Base-by-base conservation (phyloP, 176 grass and related monocot genomes). In the Poa annua region DNA sequence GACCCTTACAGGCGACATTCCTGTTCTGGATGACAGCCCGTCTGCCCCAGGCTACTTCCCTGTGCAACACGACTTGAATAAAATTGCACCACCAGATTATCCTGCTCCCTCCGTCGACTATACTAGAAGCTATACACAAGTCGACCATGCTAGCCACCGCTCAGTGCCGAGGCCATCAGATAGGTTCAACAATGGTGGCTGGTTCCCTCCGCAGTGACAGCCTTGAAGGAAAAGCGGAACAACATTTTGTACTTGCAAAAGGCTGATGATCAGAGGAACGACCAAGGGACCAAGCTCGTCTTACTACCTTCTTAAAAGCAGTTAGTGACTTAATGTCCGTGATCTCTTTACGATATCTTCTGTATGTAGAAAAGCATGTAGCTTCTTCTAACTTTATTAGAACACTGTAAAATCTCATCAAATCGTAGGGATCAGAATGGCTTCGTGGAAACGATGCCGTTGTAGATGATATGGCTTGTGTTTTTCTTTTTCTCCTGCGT, bases 1-100 rank as follows among this genome's bases (percentile, higher is more conserved):
- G 79, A 93, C 88, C 21, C 88, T 93, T 56, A 93, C 78, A 59
- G 88, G 91, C 8, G 91, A 93, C 67, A 88, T 93, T 66, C 88
- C 88, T 44, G 66, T 87, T 63, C 45, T 86, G 26, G 88, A 90
- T 15, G 80, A 89, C 75, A 77, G 77, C 35, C 48, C 47, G 57
- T 48, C 60, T 49, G 72, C 77, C 3, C 24, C 64, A 5, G 69
- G 80, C n/a, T 83, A 83, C 66, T 83, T 85, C 17, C 85, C 84
- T 47, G 75, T 87, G 38, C 84, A 85, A 57, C 85, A 39, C 13
- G 85, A 85, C 66, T 66, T 87, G 65, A 91, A 91, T 77, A 73
- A 85, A 85, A 56, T 50, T 5, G 36, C 82, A 73, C 29, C 26
- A 54, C 54, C 78, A 32, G 48, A 88, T 60, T 78, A 36, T 34